Conservation (phyloP, 1,139 yeast species). For the Casaregolazyma lundiana region DNA sequence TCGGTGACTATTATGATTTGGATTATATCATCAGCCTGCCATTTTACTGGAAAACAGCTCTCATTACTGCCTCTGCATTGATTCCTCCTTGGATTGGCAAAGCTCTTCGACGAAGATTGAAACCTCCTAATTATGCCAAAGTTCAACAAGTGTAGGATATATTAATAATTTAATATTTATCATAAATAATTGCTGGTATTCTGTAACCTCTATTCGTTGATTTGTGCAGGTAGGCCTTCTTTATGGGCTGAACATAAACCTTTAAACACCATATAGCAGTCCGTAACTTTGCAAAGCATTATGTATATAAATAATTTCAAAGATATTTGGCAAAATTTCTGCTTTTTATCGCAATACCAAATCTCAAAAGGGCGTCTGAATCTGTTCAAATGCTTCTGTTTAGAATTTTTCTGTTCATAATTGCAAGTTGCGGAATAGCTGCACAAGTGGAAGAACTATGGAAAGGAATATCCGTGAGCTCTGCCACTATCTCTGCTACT, state of each 20-base stretch:
- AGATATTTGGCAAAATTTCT: neutral
- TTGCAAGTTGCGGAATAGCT: neutral
- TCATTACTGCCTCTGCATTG: slow-evolving; percentile 65
- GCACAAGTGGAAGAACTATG: slow-evolving; percentile 9
- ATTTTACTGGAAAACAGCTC: slow-evolving; percentile 65
- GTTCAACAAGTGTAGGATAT: slow-evolving; percentile 60
- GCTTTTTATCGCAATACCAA: neutral
- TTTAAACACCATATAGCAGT: neutral
- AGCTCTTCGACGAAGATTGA: slow-evolving; percentile 63
- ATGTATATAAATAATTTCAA: neutral
- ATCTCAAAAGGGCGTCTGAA: neutral
- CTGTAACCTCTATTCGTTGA: neutral
- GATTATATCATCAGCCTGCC: slow-evolving; percentile 47
- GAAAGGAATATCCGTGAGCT: slow-evolving; percentile 13
- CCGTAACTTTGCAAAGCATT: neutral
- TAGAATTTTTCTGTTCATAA: neutral
- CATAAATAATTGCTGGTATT: too few species aligned
- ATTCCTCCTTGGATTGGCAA: slow-evolving; percentile 89
- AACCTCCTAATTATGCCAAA: slow-evolving; percentile 97
- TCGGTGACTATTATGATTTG: slow-evolving; percentile 79
- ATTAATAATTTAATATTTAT: neutral
- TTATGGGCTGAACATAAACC: neutral
- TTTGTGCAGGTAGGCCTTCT: too few species aligned
- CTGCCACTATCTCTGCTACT: neutral
- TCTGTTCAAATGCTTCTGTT: neutral